phyloP scores from a whole-genome alignment of 352 stramenopile species.

The Plasmopara muralis region DNA sequence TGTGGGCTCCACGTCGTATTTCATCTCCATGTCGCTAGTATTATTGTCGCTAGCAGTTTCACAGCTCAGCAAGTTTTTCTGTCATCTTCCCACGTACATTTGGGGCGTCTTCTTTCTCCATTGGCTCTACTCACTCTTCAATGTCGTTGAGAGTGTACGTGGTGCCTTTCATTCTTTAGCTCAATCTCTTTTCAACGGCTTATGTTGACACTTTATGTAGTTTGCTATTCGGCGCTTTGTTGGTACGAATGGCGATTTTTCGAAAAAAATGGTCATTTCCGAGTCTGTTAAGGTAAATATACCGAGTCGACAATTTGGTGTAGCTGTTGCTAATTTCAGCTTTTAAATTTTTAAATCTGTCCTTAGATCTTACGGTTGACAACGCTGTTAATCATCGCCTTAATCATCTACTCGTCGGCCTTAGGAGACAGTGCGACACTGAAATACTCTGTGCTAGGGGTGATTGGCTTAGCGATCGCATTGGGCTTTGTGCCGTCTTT shows the following conservation, averaged over 20 bases:
- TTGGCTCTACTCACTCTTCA: conserved; percentile 87
- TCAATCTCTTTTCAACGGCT: neutral
- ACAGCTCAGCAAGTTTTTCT: conserved; percentile 58
- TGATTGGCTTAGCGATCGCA: conserved; percentile 78
- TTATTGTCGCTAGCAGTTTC: conserved; percentile 51
- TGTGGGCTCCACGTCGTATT: conserved; percentile 70
- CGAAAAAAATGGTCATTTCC: conserved; percentile 86
- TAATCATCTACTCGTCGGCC: conserved; percentile 83
- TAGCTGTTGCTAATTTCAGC: neutral
- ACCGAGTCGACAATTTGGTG: too few relatives aligned
- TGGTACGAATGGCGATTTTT: conserved; percentile 69
- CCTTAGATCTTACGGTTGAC: conserved; percentile 67
- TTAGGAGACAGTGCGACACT: conserved; percentile 61
- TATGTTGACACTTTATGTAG: conserved; percentile 21
- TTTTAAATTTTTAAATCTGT: neutral
- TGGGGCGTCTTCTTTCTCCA: conserved; percentile 85
- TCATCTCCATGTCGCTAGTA: conserved; percentile 79
- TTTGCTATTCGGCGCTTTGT: conserved; percentile 73
- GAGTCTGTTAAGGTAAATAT: conserved; percentile 76
- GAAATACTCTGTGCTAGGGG: conserved; percentile 78
- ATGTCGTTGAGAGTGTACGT: conserved; percentile 80
- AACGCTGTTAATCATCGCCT: conserved; percentile 65
- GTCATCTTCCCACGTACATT: conserved; percentile 74
- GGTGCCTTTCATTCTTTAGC: too few relatives aligned
- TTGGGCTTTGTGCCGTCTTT: conserved; percentile 83